Base-by-base conservation (phyloP, 495 filamentous ascomycete genomes). In the Neurospora sublineolata region DNA sequence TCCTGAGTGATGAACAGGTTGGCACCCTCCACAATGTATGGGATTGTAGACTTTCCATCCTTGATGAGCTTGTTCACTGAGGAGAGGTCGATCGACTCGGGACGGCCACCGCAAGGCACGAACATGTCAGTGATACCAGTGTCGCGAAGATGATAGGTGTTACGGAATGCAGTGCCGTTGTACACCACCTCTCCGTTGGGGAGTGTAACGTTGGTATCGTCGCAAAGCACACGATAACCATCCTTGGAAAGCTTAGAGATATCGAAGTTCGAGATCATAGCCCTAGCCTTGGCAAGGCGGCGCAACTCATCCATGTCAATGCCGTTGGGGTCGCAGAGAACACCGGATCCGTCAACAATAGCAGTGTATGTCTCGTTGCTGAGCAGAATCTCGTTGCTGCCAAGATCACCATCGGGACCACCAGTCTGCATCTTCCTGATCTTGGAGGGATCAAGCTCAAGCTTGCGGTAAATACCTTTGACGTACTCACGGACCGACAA, bases 1-100 rank as follows among this genome's bases (percentile, higher is more conserved):
- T 99, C 95, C 82, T 99, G 96, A 14, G 95, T 98, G 82, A 99
- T 95, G 88, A 99, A 99, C 46, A 99, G 85, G 79, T 99, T 99
- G 78, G 95, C 95, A 27, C 95, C 95, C 81, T 99, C 95, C 67
- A 99, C 95, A 37, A 99, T 94, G 83, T 95, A 98, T 7, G 94
- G 94, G 71, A 99, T 91, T 7, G 86, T 87, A 18, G 86, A 86
- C 84, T 95, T 97, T 81, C 92, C 92, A 72, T 95, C 88, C 73
- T 85, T 85, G 79, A 99, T 97, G 70, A 99, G 88, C 80, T 91
- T 91, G 79, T 86, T 88, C 38, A 93, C 94, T 12, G 90, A 92
- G 64, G 90, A 89, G 73, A 99, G 87, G 77, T 99, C 96, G 77
- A 99, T 97, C 3, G 94, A 97, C 83, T 99, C 96, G 5, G 95